Conservation (phyloP, 441 rosid genomes). For the Pelargonium citronellum region DNA sequence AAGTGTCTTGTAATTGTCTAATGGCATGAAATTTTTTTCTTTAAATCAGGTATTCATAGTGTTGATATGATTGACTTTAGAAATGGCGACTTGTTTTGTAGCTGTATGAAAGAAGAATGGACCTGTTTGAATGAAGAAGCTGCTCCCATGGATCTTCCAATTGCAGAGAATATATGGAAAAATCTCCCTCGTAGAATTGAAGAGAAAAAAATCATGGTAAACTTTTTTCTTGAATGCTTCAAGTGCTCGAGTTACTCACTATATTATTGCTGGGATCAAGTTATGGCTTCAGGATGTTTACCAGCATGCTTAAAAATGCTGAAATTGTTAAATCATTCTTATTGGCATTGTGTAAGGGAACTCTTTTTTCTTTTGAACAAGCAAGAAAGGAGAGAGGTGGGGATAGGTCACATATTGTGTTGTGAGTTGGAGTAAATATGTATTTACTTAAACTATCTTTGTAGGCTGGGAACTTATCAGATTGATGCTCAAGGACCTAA, state of each 20-base stretch:
- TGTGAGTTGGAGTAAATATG: too few relatives aligned
- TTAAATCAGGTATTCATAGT: background rate
- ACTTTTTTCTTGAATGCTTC: conserved; percentile 10
- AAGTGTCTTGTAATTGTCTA: background rate
- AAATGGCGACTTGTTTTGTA: conserved; percentile 26
- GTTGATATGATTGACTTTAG: background rate
- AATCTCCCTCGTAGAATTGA: conserved; percentile 50
- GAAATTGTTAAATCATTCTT: too few relatives aligned
- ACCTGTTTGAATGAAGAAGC: conserved; percentile 43
- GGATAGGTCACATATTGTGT: too few relatives aligned
- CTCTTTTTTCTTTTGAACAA: too few relatives aligned
- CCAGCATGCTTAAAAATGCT: too few relatives aligned
- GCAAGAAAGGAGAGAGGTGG: too few relatives aligned
- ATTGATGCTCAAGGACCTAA: too few relatives aligned
- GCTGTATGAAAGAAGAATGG: conserved; percentile 81
- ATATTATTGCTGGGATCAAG: background rate
- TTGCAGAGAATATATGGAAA: conserved; percentile 54
- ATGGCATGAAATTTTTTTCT: background rate
- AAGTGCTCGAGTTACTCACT: background rate
- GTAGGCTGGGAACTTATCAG: too few relatives aligned
- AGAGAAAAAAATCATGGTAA: conserved; percentile 39
- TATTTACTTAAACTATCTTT: too few relatives aligned
- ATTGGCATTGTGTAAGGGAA: too few relatives aligned
- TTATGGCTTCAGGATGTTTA: too few relatives aligned
- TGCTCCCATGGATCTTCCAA: conserved; percentile 46